Evolutionary conservation across 2,329 filamentous ascomycete species (phyloP).

Genomic region (Beauveria caledonica): DNA sequence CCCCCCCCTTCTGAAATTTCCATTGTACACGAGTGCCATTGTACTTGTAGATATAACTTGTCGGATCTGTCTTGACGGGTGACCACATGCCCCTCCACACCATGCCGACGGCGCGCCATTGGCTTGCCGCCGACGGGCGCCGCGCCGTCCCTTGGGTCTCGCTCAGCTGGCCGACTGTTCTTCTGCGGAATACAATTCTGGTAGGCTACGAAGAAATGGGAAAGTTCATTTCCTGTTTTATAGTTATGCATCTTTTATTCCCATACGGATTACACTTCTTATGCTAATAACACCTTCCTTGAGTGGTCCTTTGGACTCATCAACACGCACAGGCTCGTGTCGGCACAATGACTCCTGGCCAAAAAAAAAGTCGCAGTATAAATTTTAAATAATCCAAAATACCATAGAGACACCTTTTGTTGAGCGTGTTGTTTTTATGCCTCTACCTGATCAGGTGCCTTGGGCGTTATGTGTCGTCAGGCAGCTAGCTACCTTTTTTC

Average conservation of each 20-base stretch:
- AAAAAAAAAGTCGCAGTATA: too few relatives aligned
- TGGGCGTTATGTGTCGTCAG: too few relatives aligned
- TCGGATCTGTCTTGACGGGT: not conserved
- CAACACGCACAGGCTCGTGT: too few relatives aligned
- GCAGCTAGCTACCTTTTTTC: too few relatives aligned
- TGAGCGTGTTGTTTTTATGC: too few relatives aligned
- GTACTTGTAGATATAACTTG: not conserved
- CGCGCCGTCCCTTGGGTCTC: not conserved
- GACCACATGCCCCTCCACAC: constrained; percentile 1
- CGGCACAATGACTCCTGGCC: too few relatives aligned
- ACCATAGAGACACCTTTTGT: too few relatives aligned
- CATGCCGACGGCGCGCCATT: not conserved
- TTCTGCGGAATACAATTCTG: not conserved
- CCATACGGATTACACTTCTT: not conserved
- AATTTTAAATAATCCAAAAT: not conserved
- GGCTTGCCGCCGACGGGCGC: constrained; percentile 1
- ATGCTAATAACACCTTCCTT: not conserved
- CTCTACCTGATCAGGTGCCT: not conserved
- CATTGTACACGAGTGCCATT: not conserved
- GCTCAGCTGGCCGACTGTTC: not conserved
- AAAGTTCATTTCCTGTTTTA: not conserved
- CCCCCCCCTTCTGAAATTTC: not conserved
- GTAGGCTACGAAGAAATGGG: not conserved
- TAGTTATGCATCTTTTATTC: not conserved
- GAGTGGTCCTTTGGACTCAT: too few relatives aligned